Evolutionary conservation across 2,329 filamentous ascomycete species (phyloP).

Genomic region (Aspergillus neotritici): DNA sequence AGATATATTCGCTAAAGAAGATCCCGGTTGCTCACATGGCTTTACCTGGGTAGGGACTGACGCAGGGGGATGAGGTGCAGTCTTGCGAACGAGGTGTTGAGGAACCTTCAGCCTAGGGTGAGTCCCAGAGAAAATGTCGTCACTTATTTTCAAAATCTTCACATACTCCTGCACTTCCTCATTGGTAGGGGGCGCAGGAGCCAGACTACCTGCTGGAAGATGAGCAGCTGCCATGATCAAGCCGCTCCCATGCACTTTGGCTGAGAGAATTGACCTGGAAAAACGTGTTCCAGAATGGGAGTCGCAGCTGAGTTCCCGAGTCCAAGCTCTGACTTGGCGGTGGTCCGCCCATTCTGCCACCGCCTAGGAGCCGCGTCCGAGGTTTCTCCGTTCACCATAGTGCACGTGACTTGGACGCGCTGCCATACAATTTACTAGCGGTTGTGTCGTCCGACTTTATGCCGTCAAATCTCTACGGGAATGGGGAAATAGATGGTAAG

Average conservation of each 20-base stretch:
- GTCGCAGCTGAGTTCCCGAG: too few relatives aligned
- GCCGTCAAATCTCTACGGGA: too few relatives aligned
- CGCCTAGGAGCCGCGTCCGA: too few relatives aligned
- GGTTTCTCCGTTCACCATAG: too few relatives aligned
- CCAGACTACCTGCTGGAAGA: slow-evolving; percentile 26
- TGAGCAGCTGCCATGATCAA: slow-evolving; percentile 32
- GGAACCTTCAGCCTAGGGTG: slow-evolving; percentile 55
- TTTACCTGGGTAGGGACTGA: slow-evolving; percentile 25
- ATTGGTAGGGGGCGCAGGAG: slow-evolving; percentile 34
- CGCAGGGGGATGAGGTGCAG: slow-evolving; percentile 28
- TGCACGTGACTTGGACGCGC: too few relatives aligned
- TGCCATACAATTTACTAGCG: too few relatives aligned
- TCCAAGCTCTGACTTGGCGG: too few relatives aligned
- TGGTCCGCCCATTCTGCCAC: too few relatives aligned
- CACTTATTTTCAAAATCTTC: slow-evolving; percentile 73
- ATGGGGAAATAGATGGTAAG: too few relatives aligned
- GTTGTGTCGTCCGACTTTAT: too few relatives aligned
- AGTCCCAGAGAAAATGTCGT: slow-evolving; percentile 72
- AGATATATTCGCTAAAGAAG: slow-evolving; percentile 11
- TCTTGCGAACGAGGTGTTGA: slow-evolving; percentile 45
- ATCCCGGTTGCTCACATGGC: slow-evolving; percentile 14
- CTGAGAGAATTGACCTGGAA: too few relatives aligned
- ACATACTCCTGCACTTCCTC: slow-evolving; percentile 65
- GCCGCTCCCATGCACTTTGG: slow-evolving; percentile 5
- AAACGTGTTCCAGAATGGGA: too few relatives aligned